These are phyloP conservation scores for Fusarium agapanthi DNA, from an alignment of 2,329 filamentous ascomycete genomes.

Conservation along the genomic window DNA sequence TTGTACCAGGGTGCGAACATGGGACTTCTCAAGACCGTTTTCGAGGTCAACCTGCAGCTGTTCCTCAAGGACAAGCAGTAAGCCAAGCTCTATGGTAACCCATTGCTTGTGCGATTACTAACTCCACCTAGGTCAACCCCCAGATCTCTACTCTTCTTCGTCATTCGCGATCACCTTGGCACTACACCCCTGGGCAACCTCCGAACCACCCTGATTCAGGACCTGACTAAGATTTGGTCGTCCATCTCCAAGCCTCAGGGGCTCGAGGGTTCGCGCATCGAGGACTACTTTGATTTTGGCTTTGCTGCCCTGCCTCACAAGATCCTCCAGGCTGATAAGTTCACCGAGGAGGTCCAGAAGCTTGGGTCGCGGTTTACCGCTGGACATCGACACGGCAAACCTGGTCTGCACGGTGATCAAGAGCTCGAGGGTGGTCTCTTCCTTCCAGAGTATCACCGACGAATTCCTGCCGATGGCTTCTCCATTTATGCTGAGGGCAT, in stretches of 20 bases:
- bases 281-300: slow-evolving; percentile 98
- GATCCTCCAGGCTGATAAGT: slow-evolving; percentile 92
- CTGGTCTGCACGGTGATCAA: slow-evolving; percentile 71
- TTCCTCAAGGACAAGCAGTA: slow-evolving; percentile 96
- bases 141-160: slow-evolving; percentile 94
- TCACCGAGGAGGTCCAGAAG: slow-evolving; percentile 80
- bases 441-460: slow-evolving; percentile 90
- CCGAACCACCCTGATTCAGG: slow-evolving; percentile 87
- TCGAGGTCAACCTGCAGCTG: slow-evolving; percentile 96
- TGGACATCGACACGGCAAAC: slow-evolving; percentile 76
- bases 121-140: slow-evolving; percentile 73
- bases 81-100: slow-evolving; percentile 44
- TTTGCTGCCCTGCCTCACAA: slow-evolving; percentile 97
- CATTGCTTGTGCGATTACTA: slow-evolving; percentile 20
- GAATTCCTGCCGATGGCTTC: slow-evolving; percentile 97
- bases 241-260: slow-evolving; percentile 91
- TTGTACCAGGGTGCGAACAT: slow-evolving; percentile 99
- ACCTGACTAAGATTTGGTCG: slow-evolving; percentile 90
- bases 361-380: slow-evolving; percentile 84
- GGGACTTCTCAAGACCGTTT: slow-evolving; percentile 97
- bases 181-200: slow-evolving; percentile 90
- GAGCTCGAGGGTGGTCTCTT: slow-evolving; percentile 83
- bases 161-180: slow-evolving; percentile 96
- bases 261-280: slow-evolving; percentile 86
- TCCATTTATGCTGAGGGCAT: slow-evolving; percentile 91